Evolutionary conservation across 768 basidiomycete species (phyloP).

Genomic region (Dioszegia aurantiaca): DNA sequence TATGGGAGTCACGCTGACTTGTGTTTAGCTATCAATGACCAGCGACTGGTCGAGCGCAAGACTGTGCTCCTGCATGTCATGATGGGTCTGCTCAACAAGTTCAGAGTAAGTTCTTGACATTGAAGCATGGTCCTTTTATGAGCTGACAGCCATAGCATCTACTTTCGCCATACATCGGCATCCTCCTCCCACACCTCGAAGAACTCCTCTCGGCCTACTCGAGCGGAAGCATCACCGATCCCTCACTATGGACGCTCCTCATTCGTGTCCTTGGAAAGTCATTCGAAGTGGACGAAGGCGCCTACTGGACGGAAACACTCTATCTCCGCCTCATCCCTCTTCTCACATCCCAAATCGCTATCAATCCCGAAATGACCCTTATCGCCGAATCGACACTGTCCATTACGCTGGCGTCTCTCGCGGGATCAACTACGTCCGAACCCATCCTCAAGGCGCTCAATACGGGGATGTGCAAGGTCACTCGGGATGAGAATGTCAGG

Average conservation of each 20-base stretch:
- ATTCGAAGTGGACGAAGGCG: conserved; percentile 75
- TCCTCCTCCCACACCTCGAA: conserved; percentile 66
- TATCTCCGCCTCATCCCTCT: conserved; percentile 59
- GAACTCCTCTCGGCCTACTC: conserved; percentile 62
- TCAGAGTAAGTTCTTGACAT: conserved; percentile 73
- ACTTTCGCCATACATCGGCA: conserved; percentile 83
- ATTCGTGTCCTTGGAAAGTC: conserved; percentile 66
- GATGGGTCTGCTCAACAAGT: conserved; percentile 71
- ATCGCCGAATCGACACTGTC: conserved; percentile 52
- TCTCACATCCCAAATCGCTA: conserved; percentile 66
- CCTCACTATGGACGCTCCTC: conserved; percentile 64
- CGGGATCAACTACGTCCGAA: conserved; percentile 62
- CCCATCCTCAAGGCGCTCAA: conserved; percentile 75
- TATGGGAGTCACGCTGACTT: conserved; percentile 4
- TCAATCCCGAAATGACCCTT: conserved; percentile 54
- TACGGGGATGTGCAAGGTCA: conserved; percentile 78
- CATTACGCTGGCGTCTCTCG: conserved; percentile 55
- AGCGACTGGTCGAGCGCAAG: conserved; percentile 57
- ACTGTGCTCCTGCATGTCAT: conserved; percentile 75
- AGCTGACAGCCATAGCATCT: conserved; percentile 60
- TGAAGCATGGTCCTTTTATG: too few species aligned
- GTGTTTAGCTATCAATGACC: conserved; percentile 37
- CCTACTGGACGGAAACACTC: conserved; percentile 86
- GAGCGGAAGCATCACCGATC: conserved; percentile 50
- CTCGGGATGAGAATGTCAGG: conserved; percentile 72